Percentiles rank a stretch among this genome's conserved stretches.
These are phyloP conservation scores for Ophiostoma perfectum DNA, from an alignment of 2,329 filamentous ascomycete species.

Conservation along the genomic window DNA sequence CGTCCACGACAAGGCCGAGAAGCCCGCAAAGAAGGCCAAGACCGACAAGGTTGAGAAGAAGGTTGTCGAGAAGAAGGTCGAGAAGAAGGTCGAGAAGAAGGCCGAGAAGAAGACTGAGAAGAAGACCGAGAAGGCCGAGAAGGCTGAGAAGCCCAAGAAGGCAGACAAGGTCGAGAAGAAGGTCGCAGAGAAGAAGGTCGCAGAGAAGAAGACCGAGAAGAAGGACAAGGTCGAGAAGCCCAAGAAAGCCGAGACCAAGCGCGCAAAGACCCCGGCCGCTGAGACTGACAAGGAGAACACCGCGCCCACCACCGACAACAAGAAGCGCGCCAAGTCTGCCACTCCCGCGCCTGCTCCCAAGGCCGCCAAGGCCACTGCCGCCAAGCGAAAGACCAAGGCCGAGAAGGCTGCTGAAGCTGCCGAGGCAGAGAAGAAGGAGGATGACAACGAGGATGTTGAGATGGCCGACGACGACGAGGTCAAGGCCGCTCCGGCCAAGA, in stretches of 20 bases:
- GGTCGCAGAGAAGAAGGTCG: conserved; percentile 26
- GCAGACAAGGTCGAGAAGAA: conserved; percentile 29
- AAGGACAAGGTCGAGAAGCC: conserved; percentile 24
- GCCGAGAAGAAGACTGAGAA: conserved; percentile 23
- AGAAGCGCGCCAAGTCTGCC: conserved; percentile 22
- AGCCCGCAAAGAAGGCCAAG: conserved; percentile 15
- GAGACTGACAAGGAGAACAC: conserved; percentile 24
- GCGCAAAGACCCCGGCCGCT: conserved; percentile 18
- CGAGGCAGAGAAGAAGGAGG: conserved; percentile 18
- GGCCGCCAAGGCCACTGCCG: background rate
- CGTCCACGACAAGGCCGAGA: background rate
- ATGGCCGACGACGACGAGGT: conserved; percentile 21
- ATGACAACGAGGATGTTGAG: conserved; percentile 21
- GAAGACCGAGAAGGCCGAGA: conserved; percentile 27
- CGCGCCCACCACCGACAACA: conserved; percentile 21
- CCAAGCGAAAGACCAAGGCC: conserved; percentile 17
- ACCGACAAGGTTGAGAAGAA: conserved; percentile 24
- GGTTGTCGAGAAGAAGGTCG: background rate
- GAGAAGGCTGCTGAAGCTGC: conserved; percentile 19
- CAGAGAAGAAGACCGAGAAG: conserved; percentile 23
- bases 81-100: conserved; percentile 30
- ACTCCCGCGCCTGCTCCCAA: conserved; percentile 16
- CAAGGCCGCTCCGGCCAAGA: conserved; percentile 20
- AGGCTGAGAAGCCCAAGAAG: conserved; percentile 25
- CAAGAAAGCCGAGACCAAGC: conserved; percentile 20